Percentiles rank a stretch among this genome's conserved stretches.
Conservation (phyloP, 306 rosid species). For the Gastrolobium bilobum region DNA sequence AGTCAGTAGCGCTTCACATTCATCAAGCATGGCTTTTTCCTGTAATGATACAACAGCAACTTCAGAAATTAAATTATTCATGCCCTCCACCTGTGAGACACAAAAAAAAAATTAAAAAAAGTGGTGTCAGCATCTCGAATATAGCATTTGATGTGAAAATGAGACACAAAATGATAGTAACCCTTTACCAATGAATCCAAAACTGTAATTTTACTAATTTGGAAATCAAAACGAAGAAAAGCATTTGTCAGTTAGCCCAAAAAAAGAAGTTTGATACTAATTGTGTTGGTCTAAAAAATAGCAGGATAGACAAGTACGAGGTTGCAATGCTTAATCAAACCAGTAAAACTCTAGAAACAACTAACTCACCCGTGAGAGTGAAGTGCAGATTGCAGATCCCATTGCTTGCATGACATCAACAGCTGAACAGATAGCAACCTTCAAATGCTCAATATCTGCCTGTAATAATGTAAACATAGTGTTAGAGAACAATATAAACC, state of each 20-base stretch:
- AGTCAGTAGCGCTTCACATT: constrained; percentile 79
- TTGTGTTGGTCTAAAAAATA: constrained; percentile 6
- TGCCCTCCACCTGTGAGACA: constrained; percentile 73
- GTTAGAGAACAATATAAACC: too few species aligned
- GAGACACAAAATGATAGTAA: background rate
- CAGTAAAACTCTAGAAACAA: constrained; percentile 34
- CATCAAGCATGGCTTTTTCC: constrained; percentile 90
- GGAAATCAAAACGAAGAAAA: constrained; percentile 44
- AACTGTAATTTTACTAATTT: constrained; percentile 20
- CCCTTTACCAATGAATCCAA: constrained; percentile 13
- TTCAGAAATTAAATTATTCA: constrained; percentile 78
- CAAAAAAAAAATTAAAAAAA: constrained; percentile 37
- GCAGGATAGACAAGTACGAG: constrained; percentile 25
- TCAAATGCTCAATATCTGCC: constrained; percentile 90
- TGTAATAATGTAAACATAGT: constrained; percentile 51
- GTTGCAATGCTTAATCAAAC: constrained; percentile 34
- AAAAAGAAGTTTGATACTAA: constrained; percentile 10
- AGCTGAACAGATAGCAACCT: constrained; percentile 88
- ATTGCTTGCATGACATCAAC: constrained; percentile 88
- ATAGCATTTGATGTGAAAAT: constrained; percentile 26
- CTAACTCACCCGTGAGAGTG: constrained; percentile 78
- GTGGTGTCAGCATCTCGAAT: constrained; percentile 39
- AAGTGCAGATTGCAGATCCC: constrained; percentile 84
- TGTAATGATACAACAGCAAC: constrained; percentile 81
- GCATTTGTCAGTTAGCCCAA: background rate